Conservation (phyloP, 495 filamentous ascomycete species). For the Chaetomium cochliodes region DNA sequence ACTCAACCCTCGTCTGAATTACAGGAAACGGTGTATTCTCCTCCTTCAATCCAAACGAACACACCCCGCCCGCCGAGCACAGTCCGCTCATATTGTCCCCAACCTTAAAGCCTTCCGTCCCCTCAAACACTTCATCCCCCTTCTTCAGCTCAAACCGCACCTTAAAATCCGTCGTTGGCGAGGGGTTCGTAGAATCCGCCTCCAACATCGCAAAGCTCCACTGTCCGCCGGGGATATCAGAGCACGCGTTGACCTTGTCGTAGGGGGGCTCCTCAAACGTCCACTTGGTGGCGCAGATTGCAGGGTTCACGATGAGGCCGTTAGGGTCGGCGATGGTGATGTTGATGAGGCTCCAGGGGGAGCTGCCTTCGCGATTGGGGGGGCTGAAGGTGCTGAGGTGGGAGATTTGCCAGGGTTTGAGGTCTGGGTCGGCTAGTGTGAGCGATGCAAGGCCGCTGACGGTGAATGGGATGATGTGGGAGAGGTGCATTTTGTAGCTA, state of each 20-base stretch:
- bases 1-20: no score
- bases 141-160: conserved; percentile 19
- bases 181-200: conserved; percentile 1
- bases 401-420: conserved; percentile 19
- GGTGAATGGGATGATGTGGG: background rate
- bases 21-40: conserved; percentile 14
- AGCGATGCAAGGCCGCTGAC: background rate
- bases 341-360: conserved; percentile 16
- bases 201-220: conserved; percentile 26
- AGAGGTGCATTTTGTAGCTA: background rate
- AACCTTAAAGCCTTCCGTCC: conserved; percentile 16
- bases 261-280: conserved; percentile 16
- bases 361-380: conserved; percentile 9
- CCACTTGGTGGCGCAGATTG: conserved; percentile 22
- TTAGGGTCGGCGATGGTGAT: conserved; percentile 24
- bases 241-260: conserved; percentile 16
- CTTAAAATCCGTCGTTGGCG: conserved; percentile 25
- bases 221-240: conserved; percentile 12
- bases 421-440: background rate
- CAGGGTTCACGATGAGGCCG: conserved; percentile 6
- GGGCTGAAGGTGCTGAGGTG: conserved; percentile 16
- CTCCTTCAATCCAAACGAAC: conserved; percentile 26
- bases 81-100: conserved; percentile 19
- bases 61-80: conserved; percentile 27
- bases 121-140: conserved; percentile 14